Evolutionary conservation across 495 filamentous ascomycete genomes (phyloP), one percentile per base, ranked within the genome.

Genomic region (Podospora pseudocomata): DNA sequence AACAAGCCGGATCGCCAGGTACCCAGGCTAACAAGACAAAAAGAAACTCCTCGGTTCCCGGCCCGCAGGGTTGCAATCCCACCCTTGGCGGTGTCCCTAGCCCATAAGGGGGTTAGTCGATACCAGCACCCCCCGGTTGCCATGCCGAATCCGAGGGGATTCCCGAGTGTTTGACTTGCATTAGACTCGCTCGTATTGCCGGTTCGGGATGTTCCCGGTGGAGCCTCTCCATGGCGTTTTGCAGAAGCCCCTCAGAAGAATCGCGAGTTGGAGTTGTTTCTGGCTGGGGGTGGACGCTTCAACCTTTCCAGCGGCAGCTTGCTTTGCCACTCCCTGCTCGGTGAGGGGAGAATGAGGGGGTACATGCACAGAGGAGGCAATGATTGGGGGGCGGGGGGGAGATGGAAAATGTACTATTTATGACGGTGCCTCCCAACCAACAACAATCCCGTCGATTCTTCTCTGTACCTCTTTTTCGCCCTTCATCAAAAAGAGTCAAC

Each of bases 181-280:
- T 68, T 68, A 68, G 67, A 55, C 49, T 58, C 58, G 67, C 64
- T 32, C 39, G 28, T 56, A 63, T 69, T 63, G 9, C 67, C 58
- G 11, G 9, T 63, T 65, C 44, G 23, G 67, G 67, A 56, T 49
- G 39, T 49, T 49, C 39, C 39, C 39, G 15, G 39, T 49, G 39
- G 39, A 49, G 5, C 1, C 39, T 18, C 39, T 16, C 15, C 9
- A 49, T 13, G 11, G 39, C 39, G 39, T 49, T 49, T 11, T 39
- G 6, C 39, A 5, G 6, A 49, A 49, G 13, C 5, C 39, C 9
- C 39, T 49, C 39, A 2, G 39, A 49, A 49, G 23, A 23, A 23
- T 39, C 34, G 34, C 34, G 11, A 39, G 34, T 11, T 39, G 34
- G 6, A 4, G 34, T 39, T 0, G 3, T 39, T 11, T 39, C 11